Base-by-base conservation (phyloP, 2,329 filamentous ascomycete species). In the Aureobasidium sp. region DNA sequence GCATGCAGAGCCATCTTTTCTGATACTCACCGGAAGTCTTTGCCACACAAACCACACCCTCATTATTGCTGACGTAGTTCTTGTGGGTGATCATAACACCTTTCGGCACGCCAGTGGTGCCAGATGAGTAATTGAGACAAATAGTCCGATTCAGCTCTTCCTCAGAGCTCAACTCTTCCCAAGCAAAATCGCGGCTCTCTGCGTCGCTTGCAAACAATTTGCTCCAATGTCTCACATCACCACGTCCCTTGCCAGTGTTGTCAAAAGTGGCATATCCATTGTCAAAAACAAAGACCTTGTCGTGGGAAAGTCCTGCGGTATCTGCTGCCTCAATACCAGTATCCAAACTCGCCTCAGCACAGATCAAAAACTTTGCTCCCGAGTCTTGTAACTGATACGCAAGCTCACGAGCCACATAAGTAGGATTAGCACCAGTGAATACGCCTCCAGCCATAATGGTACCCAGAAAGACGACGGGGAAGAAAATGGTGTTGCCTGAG, bases 41-140 rank as follows among this genome's bases (percentile, higher is more conserved):
- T 3, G 70, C 67, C 27, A 84, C 72, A 65, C 78, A 75, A 16
- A 81, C 77, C n/a, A 84, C 82, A 63, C 88, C 85, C 16, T 77
- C 68, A 66, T 84, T 82, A 70, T 93, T 93, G 64, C 89, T 81
- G 47, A 91, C 82, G 68, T 90, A 89, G 66, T 90, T 88, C 63
- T 79, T 77, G 73, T 95, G 90, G n/a, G 86, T 85, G 65, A 94
- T 88, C 74, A 89, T 85, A 15, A 94, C 90, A 11, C 91, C 91
- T 72, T 63, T 63, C 11, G 61, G 61, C 2, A 91, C 80, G 6
- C 91, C 90, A 0, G 91, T 95, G 1, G 88, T 92, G 11, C 90
- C 85, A 34, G 83, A 87, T 65, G 85, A 89, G 74, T 93, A 95
- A 73, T 95, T 94, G 64, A 95, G 81, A 29, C 84, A 86, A 66